phyloP scores from a whole-genome alignment of 306 rosid species.

The Abrus precatorius region DNA sequence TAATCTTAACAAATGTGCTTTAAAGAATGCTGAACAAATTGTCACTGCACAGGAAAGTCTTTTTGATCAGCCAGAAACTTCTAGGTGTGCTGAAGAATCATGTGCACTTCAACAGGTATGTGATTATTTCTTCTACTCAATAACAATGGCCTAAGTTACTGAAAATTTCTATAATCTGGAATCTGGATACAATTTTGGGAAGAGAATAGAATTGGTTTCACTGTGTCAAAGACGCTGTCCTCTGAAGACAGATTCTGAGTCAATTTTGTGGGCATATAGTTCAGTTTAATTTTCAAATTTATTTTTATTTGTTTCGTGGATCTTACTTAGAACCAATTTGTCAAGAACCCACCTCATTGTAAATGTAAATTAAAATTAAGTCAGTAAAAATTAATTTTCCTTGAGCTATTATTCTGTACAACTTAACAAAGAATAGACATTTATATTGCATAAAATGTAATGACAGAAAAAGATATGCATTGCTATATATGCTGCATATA shows the following conservation, averaged over 20 bases:
- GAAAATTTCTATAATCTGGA: not conserved
- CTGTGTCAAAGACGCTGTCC: conserved; percentile 5
- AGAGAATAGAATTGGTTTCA: conserved; percentile 17
- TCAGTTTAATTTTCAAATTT: conserved; percentile 14
- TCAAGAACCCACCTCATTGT: not conserved
- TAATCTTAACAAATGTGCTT: conserved; percentile 68
- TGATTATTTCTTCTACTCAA: conserved; percentile 40
- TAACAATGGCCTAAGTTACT: not conserved
- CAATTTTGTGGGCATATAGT: conserved; percentile 19
- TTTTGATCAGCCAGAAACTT: conserved; percentile 51
- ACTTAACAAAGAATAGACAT: not conserved
- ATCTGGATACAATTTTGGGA: not conserved
- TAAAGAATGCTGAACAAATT: conserved; percentile 55
- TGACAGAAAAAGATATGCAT: not conserved
- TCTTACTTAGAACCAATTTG: not conserved
- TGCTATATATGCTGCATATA: conserved; percentile 2
- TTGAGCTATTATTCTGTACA: conserved; percentile 8
- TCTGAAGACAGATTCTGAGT: not conserved
- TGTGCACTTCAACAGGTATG: conserved; percentile 62
- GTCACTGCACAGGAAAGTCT: conserved; percentile 46
- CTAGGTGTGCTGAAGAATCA: conserved; percentile 48
- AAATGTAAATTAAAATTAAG: conserved; percentile 19
- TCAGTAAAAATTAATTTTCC: not conserved
- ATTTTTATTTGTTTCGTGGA: not conserved
- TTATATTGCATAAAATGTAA: conserved; percentile 34